Percentiles rank a stretch among this genome's conserved stretches.
Conservation (phyloP, 805 yeast genomes). For the Lipomyces orientalis region DNA sequence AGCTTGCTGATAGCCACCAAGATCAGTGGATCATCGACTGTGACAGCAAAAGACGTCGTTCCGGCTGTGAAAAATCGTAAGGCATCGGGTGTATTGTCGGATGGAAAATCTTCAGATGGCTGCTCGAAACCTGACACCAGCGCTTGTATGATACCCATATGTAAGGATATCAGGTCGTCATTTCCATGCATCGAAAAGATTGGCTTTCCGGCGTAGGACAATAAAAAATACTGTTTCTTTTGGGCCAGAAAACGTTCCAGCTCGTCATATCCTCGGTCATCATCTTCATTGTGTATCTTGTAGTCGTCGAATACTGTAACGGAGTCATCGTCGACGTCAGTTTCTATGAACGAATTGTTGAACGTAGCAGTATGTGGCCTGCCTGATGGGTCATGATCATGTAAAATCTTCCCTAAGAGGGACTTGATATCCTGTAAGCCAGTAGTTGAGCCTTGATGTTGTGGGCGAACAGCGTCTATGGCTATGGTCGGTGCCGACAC, state of each 20-base stretch:
- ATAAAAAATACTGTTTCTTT: conserved; percentile 74
- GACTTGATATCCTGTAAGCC: conserved; percentile 27
- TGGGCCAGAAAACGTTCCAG: conserved; percentile 46
- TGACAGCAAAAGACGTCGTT: conserved; percentile 59
- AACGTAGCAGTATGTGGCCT: conserved; percentile 24
- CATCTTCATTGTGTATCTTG: conserved; percentile 40
- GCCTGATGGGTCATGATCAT: conserved; percentile 29
- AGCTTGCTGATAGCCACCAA: conserved; percentile 64
- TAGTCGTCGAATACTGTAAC: conserved; percentile 39
- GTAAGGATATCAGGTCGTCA: conserved; percentile 68
- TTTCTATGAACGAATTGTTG: conserved; percentile 35
- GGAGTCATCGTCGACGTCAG: conserved; percentile 37
- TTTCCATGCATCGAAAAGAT: conserved; percentile 78
- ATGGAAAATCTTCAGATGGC: conserved; percentile 39
- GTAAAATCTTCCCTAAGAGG: conserved; percentile 27
- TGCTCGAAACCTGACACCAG: conserved; percentile 69
- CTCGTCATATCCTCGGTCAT: conserved; percentile 32
- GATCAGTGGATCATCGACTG: conserved; percentile 70
- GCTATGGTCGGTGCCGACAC: conserved; percentile 7
- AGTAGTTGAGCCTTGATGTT: conserved; percentile 2
- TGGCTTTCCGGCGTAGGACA: conserved; percentile 88
- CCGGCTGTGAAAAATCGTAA: conserved; percentile 54
- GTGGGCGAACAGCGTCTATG: not conserved
- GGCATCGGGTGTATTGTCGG: conserved; percentile 24
- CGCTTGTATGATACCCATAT: conserved; percentile 82